Percentiles rank a stretch among this genome's conserved stretches.
These are phyloP conservation scores for Crithidia acanthocephali DNA, from an alignment of 208 protist species.

Conservation along the genomic window DNA sequence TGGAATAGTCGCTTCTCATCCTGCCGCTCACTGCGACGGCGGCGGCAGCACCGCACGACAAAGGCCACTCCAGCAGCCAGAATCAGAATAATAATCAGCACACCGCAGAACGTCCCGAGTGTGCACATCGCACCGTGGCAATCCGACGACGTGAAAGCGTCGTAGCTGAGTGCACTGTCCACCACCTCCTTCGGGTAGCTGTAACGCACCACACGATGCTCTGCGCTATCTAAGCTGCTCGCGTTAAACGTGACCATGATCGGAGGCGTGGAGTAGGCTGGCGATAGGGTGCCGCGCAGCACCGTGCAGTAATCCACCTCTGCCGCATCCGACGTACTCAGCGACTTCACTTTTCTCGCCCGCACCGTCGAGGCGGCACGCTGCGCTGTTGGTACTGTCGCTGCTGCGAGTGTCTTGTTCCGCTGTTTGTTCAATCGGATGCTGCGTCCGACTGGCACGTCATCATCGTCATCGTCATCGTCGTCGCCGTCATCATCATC, in stretches of 20 bases:
- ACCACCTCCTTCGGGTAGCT: conserved; percentile 3
- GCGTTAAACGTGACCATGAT: neutral
- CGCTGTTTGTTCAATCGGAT: neutral
- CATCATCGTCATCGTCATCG: neutral
- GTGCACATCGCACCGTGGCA: conserved; percentile 3
- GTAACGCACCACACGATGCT: neutral
- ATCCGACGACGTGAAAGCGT: neutral
- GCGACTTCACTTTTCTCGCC: too few species aligned
- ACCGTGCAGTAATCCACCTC: conserved; percentile 9
- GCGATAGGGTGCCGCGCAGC: neutral
- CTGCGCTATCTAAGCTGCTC: neutral
- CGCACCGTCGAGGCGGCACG: too few species aligned
- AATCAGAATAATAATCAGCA: conserved; percentile 29
- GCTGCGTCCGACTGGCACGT: too few species aligned
- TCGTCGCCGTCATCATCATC: neutral
- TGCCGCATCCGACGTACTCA: neutral
- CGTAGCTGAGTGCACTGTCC: neutral
- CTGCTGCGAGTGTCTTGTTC: neutral
- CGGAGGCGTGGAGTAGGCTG: neutral
- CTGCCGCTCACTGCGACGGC: conserved; percentile 3
- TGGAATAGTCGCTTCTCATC: conserved; percentile 18
- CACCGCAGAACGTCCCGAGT: conserved; percentile 10
- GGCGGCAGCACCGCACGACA: conserved; percentile 21
- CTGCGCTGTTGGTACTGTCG: neutral
- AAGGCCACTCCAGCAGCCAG: conserved; percentile 16